Conservation (phyloP, 1,284 basidiomycete genomes). For the Cerioporus squamosus region DNA sequence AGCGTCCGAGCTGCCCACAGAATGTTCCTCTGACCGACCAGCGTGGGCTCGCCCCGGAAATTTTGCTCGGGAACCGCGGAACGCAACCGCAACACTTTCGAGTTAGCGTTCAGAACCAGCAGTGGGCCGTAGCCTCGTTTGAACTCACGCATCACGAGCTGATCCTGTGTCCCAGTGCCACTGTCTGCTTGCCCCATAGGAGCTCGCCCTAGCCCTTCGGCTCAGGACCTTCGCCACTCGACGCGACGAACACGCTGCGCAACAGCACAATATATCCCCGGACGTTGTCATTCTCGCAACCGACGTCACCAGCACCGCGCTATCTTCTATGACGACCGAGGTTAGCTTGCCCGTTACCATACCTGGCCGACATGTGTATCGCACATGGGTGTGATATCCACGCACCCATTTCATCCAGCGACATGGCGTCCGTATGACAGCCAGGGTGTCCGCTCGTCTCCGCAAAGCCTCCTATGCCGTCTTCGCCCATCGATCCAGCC, state of each 20-base stretch:
- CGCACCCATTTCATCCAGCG: neutral
- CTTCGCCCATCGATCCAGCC: neutral
- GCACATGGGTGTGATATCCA: conserved; percentile 5
- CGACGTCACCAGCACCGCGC: neutral
- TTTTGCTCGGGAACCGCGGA: too few species aligned
- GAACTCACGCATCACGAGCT: too few species aligned
- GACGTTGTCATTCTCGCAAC: conserved; percentile 1
- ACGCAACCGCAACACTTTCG: too few species aligned
- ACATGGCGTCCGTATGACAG: conserved; percentile 3
- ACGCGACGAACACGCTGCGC: neutral
- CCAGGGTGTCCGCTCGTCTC: neutral
- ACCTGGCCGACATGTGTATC: neutral
- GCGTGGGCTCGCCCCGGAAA: too few species aligned
- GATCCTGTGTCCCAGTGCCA: too few species aligned
- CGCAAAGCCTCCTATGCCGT: neutral
- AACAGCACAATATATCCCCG: too few species aligned
- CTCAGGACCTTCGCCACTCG: neutral
- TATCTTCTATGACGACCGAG: neutral
- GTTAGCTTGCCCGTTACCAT: neutral
- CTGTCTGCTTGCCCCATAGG: too few species aligned
- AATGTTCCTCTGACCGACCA: too few species aligned
- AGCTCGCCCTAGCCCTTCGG: neutral
- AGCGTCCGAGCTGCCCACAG: too few species aligned
- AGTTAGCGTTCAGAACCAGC: too few species aligned
- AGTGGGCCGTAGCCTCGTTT: too few species aligned